phyloP scores from a whole-genome alignment of 164 flowering plant genomes.

The Annona squamosa region DNA sequence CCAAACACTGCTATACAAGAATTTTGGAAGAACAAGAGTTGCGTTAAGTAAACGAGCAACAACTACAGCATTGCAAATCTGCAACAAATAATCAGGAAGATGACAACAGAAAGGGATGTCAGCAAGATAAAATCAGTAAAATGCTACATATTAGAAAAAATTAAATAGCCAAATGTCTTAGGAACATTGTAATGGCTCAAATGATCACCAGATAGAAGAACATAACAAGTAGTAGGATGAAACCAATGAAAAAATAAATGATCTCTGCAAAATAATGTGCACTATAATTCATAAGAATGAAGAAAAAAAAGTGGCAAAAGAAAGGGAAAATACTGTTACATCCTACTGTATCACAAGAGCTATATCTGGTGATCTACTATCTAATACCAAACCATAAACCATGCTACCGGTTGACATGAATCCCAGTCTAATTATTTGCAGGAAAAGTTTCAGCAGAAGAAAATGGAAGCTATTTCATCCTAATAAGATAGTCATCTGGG shows the following conservation, averaged over 20 bases:
- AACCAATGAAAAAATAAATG: too few relatives aligned
- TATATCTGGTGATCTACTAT: not conserved
- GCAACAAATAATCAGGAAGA: slow-evolving; percentile 11
- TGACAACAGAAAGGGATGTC: too few relatives aligned
- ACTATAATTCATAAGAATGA: too few relatives aligned
- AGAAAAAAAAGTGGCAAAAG: too few relatives aligned
- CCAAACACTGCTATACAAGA: slow-evolving; percentile 93
- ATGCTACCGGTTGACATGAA: not conserved
- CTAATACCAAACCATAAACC: not conserved
- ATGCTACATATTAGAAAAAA: slow-evolving; percentile 1
- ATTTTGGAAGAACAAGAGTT: slow-evolving; percentile 83
- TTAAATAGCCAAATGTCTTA: not conserved
- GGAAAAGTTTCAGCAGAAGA: not conserved
- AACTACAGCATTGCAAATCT: slow-evolving; percentile 94
- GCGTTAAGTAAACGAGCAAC: slow-evolving; percentile 87
- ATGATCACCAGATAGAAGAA: too few relatives aligned
- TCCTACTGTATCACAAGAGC: not conserved
- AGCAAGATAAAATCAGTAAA: slow-evolving; percentile 10
- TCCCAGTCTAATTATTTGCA: not conserved
- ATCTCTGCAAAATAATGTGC: too few relatives aligned
- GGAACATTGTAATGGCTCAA: too few relatives aligned
- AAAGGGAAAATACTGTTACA: too few relatives aligned
- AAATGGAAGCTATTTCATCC: not conserved
- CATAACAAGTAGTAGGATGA: too few relatives aligned
- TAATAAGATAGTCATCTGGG: not conserved